Conservation (phyloP, 2,329 filamentous ascomycete genomes). For the Alternaria longipes region DNA sequence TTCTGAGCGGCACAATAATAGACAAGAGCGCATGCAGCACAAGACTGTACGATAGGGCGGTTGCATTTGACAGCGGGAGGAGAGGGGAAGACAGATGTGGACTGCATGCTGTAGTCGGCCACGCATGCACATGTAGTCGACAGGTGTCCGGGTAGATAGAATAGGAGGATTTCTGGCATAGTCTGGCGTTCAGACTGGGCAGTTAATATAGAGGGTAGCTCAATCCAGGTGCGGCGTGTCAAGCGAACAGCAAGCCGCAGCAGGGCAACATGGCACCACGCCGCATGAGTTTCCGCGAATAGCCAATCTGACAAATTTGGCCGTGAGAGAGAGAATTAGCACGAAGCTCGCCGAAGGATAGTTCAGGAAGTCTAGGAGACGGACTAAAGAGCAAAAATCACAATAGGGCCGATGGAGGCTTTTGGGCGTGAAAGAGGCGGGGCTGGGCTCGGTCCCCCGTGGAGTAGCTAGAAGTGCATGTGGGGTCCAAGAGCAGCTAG, state of each 20-base stretch:
- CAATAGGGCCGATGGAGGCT: conserved; percentile 8
- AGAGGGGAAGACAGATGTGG: conserved; percentile 4
- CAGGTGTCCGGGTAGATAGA: conserved; percentile 16
- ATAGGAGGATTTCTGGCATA: conserved; percentile 15
- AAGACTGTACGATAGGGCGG: conserved; percentile 37
- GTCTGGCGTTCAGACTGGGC: conserved; percentile 7
- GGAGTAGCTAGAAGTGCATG: conserved; percentile 10
- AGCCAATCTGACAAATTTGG: not conserved
- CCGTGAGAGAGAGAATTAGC: not conserved
- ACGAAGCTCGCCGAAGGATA: not conserved
- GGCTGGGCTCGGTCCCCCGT: conserved; percentile 17
- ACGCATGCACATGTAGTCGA: conserved; percentile 15
- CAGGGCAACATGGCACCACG: not conserved
- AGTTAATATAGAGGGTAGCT: conserved; percentile 20
- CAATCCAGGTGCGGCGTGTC: conserved; percentile 7
- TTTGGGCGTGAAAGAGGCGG: conserved; percentile 5
- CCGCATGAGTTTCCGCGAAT: not conserved
- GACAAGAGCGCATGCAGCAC: conserved; percentile 25
- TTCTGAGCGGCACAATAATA: conserved; percentile 23
- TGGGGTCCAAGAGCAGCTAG: conserved; percentile 17
- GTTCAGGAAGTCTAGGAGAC: not conserved
- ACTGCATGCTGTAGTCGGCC: conserved; percentile 13
- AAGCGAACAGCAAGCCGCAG: conserved; percentile 1
- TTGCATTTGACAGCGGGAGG: conserved; percentile 6
- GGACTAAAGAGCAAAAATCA: not conserved